Percentiles rank a stretch among this genome's conserved stretches.
These are phyloP conservation scores for Filobasidium floriforme DNA, from an alignment of 768 basidiomycete species.

Conservation along the genomic window DNA sequence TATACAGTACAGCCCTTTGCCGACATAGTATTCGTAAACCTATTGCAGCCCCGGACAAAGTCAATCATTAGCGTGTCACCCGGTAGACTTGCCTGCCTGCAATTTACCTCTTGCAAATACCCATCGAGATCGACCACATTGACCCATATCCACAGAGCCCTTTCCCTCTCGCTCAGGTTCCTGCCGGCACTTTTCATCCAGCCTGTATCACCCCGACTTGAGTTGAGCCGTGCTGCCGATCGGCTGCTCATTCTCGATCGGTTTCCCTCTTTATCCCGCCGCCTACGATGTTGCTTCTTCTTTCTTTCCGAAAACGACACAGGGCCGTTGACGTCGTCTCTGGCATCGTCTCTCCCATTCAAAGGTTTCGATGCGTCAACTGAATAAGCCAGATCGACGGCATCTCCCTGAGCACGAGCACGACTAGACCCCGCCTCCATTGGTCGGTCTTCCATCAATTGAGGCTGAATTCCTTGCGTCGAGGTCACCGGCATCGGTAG, in stretches of 20 bases:
- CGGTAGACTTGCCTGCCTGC: not conserved
- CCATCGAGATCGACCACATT: slow-evolving; percentile 96
- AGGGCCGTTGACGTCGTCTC: not conserved
- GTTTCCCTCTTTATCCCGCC: not conserved
- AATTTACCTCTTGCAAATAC: slow-evolving; percentile 75
- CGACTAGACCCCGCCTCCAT: not conserved
- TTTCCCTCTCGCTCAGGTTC: slow-evolving; percentile 52
- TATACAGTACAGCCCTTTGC: slow-evolving; percentile 93
- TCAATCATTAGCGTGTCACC: not conserved
- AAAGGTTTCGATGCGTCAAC: not conserved
- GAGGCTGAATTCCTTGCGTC: not conserved
- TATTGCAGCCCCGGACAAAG: slow-evolving; percentile 16
- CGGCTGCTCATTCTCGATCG: not conserved
- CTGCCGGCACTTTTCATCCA: slow-evolving; percentile 2
- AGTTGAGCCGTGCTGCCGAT: not conserved
- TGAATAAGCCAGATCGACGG: not conserved
- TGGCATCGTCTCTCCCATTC: not conserved
- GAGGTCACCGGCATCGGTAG: slow-evolving; percentile 15
- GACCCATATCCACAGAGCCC: slow-evolving; percentile 96
- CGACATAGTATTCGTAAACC: slow-evolving; percentile 85
- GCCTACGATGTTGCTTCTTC: slow-evolving; percentile 2
- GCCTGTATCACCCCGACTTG: slow-evolving; percentile 10
- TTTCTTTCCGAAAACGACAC: slow-evolving; percentile 2
- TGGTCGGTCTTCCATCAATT: not conserved
- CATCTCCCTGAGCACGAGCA: not conserved